These are phyloP conservation scores for Phlegmacium glaucopus DNA, from an alignment of 768 basidiomycete species.

Conservation along the genomic window DNA sequence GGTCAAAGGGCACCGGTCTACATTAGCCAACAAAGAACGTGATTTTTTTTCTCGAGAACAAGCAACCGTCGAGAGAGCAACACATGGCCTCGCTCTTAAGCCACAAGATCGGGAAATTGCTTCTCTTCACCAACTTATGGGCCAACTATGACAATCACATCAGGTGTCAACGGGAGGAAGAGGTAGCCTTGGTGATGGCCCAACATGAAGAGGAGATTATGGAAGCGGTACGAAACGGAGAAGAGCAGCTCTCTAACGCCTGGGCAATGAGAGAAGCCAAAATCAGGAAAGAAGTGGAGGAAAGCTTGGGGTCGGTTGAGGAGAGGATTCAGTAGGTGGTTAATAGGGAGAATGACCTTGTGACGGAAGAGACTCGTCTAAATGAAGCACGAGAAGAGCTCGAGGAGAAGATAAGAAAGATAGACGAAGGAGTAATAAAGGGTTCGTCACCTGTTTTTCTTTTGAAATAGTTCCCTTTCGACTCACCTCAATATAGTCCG, in stretches of 20 bases:
- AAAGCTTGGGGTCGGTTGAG: conserved; percentile 45
- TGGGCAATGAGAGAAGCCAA: conserved; percentile 52
- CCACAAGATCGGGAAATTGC: conserved; percentile 62
- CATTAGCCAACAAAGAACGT: conserved; percentile 56
- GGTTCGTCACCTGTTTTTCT: conserved; percentile 9
- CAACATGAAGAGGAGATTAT: conserved; percentile 70
- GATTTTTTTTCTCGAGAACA: conserved; percentile 58
- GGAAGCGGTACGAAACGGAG: conserved; percentile 60
- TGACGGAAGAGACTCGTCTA: conserved; percentile 46
- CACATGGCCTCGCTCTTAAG: conserved; percentile 42
- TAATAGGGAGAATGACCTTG: conserved; percentile 50
- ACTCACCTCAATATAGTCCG: conserved; percentile 26
- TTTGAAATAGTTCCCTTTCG: not conserved
- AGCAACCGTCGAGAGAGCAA: conserved; percentile 51
- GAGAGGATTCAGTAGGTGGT: conserved; percentile 47
- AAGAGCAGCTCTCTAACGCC: conserved; percentile 59
- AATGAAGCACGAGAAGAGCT: conserved; percentile 44
- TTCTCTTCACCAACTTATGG: conserved; percentile 41
- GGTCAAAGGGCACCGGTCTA: conserved; percentile 62
- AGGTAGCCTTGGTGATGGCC: conserved; percentile 62
- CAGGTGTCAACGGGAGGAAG: conserved; percentile 65
- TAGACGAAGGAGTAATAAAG: conserved; percentile 27
- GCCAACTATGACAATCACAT: conserved; percentile 47
- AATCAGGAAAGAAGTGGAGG: conserved; percentile 49
- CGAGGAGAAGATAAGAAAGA: too few species aligned